phyloP scores from a whole-genome alignment of 176 grass and related monocot species.

The Hordeum vulgare region DNA sequence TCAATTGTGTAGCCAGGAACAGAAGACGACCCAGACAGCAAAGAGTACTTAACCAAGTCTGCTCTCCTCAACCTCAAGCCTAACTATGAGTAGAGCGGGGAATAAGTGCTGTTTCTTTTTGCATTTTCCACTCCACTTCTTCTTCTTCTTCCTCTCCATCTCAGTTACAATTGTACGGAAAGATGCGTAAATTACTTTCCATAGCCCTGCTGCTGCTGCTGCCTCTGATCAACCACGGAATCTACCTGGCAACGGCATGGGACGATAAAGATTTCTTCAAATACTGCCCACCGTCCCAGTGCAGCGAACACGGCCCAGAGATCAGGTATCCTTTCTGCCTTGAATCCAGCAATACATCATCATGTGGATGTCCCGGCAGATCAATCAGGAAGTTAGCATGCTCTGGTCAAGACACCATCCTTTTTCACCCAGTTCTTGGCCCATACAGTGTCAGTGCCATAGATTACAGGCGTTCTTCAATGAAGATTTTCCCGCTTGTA shows the following conservation, averaged over 20 bases:
- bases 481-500: not conserved
- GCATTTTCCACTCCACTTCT: no score
- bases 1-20: not conserved
- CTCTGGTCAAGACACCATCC: conserved; percentile 27
- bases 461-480: not conserved
- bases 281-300: not conserved
- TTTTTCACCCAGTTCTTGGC: conserved; percentile 11
- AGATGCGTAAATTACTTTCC: not conserved
- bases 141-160: not conserved
- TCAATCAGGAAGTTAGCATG: conserved; percentile 19
- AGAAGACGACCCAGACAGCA: not conserved
- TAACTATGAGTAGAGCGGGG: no score
- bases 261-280: conserved; percentile 21
- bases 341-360: not conserved
- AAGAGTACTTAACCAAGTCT: not conserved
- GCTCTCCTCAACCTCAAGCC: not conserved
- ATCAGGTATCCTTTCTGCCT: not conserved
- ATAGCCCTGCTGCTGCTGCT: not conserved
- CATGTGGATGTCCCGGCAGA: no score
- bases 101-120: no score
- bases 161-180: not conserved
- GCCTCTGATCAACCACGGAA: not conserved
- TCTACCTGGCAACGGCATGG: not conserved
- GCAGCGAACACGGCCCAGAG: not conserved
- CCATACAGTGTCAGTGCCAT: not conserved